Conservation (phyloP, 1,139 yeast species). For the Hyphopichia wangnamkhiaoensis region DNA sequence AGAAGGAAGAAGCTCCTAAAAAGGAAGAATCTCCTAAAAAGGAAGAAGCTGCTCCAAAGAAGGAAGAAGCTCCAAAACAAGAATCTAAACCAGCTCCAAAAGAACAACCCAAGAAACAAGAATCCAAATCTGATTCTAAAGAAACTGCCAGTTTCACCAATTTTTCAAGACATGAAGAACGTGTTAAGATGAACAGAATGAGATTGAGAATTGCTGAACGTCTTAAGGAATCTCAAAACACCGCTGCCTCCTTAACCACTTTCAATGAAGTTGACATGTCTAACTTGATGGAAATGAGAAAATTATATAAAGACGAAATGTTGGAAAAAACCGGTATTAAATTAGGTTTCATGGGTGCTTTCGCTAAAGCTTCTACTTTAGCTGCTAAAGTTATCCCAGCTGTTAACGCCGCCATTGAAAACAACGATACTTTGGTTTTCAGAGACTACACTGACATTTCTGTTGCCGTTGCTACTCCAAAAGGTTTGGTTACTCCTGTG, state of each 20-base stretch:
- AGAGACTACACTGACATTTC: conserved; percentile 97
- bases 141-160: conserved; percentile 50
- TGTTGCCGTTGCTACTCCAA: conserved; percentile 98
- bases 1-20: conserved; percentile 23
- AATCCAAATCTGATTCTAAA: conserved; percentile 17
- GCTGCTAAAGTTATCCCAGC: conserved; percentile 97
- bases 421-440: conserved; percentile 89
- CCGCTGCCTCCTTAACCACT: conserved; percentile 97
- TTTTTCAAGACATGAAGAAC: conserved; percentile 82
- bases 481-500: conserved; percentile 98
- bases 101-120: conserved; percentile 27
- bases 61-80: conserved; percentile 18
- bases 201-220: conserved; percentile 98
- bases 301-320: conserved; percentile 93
- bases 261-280: conserved; percentile 99
- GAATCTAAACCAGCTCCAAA: conserved; percentile 7
- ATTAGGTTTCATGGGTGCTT: conserved; percentile 98
- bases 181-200: conserved; percentile 99
- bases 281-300: conserved; percentile 89
- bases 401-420: conserved; percentile 92
- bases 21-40: conserved; percentile 26
- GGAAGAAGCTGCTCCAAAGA: conserved; percentile 21
- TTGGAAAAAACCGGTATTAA: conserved; percentile 92
- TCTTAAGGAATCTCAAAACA: conserved; percentile 97
- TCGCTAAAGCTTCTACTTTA: conserved; percentile 88